Base-by-base conservation (phyloP, 306 rosid species). In the Dryas octopetala region DNA sequence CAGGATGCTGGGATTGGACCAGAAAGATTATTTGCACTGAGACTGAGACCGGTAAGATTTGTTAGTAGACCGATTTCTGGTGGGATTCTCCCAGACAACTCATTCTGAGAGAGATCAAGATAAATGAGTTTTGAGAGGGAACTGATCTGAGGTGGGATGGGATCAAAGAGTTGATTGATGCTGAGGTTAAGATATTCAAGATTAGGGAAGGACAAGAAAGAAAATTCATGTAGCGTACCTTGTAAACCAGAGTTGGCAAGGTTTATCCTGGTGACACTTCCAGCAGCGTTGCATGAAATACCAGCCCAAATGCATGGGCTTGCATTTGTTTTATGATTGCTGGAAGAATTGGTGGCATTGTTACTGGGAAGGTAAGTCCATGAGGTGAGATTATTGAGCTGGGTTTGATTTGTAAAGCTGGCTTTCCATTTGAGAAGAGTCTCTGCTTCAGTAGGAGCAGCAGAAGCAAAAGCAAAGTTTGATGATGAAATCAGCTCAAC, bases 131-230 rank as follows among this genome's bases (percentile, higher is more conserved):
- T 44, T 13, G 46, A 47, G 7, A 23, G 57, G 17, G 5, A 1
- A 11, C 14, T 57, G 38, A 57, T 3, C 3, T 57, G 40, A 57
- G 14, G 40, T 57, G 40, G 62, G 12, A 57, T 57, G 38, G 12
- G 0, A 8, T 19, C 62, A 57, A 8, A 19, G 62, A 57, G 5
- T 6, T 19, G 19, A 4, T 79, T 79, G 9, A 0, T 14, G 41
- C 38, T 79, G 28, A 79, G 75, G 44, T 79, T 50, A 32, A 79
- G 23, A 15, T 49, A 5, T 79, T 68, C 17, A 10, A 79, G 65
- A 59, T 73, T 79, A 16, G 62, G 70, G 8, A 73, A 74, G 26
- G 78, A 79, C 13, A 19, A 57, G 55, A 51, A 51, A 4, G 17
- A 1, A 51, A 51, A 51, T 1, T 51, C 17, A 52, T 0, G 55